phyloP scores from a whole-genome alignment of 2,329 filamentous ascomycete species.

The Apiospora arundinis region DNA sequence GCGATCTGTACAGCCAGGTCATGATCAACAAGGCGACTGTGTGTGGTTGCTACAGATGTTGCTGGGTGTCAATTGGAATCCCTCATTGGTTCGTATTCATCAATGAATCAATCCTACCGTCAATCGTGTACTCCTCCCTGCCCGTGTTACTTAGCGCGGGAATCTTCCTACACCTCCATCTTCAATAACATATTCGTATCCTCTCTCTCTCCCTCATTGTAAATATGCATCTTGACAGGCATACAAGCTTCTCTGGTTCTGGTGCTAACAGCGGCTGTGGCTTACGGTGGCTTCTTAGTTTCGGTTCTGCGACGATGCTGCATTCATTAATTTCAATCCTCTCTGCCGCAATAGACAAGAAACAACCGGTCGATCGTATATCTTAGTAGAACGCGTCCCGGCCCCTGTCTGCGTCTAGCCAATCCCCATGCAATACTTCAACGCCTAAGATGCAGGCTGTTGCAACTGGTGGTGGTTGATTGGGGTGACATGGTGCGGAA shows the following conservation, averaged over 20 bases:
- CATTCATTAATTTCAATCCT: background rate
- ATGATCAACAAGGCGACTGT: background rate
- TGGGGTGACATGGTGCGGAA: conserved; percentile 15
- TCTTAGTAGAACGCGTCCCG: background rate
- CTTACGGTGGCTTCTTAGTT: conserved; percentile 1
- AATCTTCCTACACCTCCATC: background rate
- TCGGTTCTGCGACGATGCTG: background rate
- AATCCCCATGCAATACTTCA: conserved; percentile 5
- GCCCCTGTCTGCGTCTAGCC: background rate
- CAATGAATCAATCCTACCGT: background rate
- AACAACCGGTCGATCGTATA: background rate
- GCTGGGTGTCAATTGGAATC: background rate
- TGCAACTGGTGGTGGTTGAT: background rate
- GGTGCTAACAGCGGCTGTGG: background rate
- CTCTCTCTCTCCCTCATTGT: background rate
- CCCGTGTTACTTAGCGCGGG: background rate
- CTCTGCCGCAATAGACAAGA: background rate
- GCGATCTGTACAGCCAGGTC: background rate
- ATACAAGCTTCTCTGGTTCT: background rate
- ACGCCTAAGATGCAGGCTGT: conserved; percentile 35
- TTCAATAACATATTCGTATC: background rate
- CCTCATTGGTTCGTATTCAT: background rate
- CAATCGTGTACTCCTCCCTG: background rate
- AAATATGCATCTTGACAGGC: background rate
- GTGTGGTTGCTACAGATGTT: background rate